phyloP scores from a whole-genome alignment of 2,329 filamentous ascomycete genomes.

The Penicillium brasilianum region DNA sequence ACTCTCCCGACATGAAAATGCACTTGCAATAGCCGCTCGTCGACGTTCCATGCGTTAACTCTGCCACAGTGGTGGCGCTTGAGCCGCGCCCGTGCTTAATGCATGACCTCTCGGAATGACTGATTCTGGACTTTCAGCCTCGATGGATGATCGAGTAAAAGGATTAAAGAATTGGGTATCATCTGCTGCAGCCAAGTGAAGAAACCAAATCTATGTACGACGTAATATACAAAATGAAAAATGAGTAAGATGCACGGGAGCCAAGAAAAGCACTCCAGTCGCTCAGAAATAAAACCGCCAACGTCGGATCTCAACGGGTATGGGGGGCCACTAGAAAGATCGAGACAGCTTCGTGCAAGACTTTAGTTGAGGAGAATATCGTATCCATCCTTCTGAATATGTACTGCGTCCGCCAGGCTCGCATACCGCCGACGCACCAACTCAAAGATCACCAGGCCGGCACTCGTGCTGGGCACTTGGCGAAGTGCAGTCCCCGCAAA shows the following conservation, averaged over 20 bases:
- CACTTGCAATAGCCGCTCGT: not conserved
- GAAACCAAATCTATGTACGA: conserved; percentile 4
- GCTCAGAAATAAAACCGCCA: too few relatives aligned
- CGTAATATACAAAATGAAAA: not conserved
- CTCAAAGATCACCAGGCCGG: conserved; percentile 69
- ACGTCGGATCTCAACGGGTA: too few relatives aligned
- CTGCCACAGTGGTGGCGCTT: not conserved
- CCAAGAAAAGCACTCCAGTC: too few relatives aligned
- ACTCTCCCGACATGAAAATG: not conserved
- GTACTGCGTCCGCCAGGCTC: conserved; percentile 57
- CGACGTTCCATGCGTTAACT: not conserved
- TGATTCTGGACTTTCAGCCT: not conserved
- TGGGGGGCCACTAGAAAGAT: not conserved
- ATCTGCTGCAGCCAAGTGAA: conserved; percentile 4
- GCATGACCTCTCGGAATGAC: conserved; percentile 6
- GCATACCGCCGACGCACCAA: conserved; percentile 66
- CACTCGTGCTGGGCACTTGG: conserved; percentile 68
- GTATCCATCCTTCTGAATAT: conserved; percentile 64
- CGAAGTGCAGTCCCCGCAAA: conserved; percentile 62
- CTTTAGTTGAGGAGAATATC: conserved; percentile 61
- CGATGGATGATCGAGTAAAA: not conserved
- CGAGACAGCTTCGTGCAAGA: not conserved
- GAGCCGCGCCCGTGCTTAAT: conserved; percentile 4
- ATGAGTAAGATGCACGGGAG: not conserved
- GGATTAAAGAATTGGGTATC: conserved; percentile 1